Percentiles rank a stretch among this genome's conserved stretches.
phyloP scores from a whole-genome alignment of 2,329 filamentous ascomycete species.

The Cadophora sp. region DNA sequence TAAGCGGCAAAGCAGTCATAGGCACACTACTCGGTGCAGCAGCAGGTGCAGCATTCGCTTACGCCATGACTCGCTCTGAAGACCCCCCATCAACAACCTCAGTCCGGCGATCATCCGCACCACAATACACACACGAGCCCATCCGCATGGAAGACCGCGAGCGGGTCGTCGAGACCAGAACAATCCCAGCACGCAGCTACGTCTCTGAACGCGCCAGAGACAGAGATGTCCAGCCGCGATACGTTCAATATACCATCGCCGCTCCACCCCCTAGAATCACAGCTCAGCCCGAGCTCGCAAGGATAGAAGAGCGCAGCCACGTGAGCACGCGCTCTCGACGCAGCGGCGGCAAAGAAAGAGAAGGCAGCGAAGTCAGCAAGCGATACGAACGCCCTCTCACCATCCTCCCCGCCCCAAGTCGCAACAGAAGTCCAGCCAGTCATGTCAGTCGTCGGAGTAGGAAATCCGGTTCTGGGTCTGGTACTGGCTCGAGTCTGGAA shows the following conservation, averaged over 20 bases:
- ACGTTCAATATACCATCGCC: constrained; percentile 28
- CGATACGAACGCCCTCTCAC: constrained; percentile 11
- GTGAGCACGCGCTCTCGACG: constrained; percentile 4
- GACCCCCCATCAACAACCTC: constrained; percentile 25
- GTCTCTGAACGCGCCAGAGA: constrained; percentile 23
- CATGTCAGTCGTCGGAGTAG: constrained; percentile 6
- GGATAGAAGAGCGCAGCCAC: constrained; percentile 31
- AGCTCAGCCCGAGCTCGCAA: constrained; percentile 17
- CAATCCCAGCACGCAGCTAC: constrained; percentile 27
- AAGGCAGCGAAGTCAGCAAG: constrained; percentile 10
- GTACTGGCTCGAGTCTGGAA: constrained; percentile 8
- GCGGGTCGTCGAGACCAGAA: constrained; percentile 21
- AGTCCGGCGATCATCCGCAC: constrained; percentile 15
- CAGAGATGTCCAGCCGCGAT: constrained; percentile 23
- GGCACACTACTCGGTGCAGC: constrained; percentile 81
- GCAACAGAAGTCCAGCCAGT: background rate
- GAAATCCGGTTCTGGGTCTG: constrained; percentile 13
- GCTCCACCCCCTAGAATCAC: background rate
- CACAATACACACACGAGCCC: constrained; percentile 26
- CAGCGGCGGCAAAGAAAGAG: constrained; percentile 8
- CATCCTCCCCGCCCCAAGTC: constrained; percentile 12
- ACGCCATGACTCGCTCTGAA: constrained; percentile 72
- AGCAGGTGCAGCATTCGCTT: constrained; percentile 78
- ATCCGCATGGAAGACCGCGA: constrained; percentile 24
- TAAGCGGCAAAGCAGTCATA: constrained; percentile 69